Base-by-base conservation (phyloP, 116 monocot species). In the Posidonia oceanica region DNA sequence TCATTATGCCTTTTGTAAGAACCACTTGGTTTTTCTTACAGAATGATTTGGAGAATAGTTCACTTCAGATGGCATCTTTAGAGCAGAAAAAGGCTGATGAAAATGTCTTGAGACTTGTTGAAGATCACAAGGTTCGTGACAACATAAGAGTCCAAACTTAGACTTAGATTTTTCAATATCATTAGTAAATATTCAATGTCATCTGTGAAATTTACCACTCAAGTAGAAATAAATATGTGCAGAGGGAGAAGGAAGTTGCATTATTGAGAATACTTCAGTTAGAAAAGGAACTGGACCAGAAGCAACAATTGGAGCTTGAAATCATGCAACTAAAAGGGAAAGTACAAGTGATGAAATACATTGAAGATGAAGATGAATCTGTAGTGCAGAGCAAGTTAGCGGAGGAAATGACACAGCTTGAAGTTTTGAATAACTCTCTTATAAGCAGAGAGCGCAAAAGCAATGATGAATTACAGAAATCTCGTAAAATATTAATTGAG, bases 381-480 rank as follows among this genome's bases (percentile, higher is more conserved):
- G 72, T 74, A 66, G 77, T 66, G 56, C 72, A 77, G 37, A 80
- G 83, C 36, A 83, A 83, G 63, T 59, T 80, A 54, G 66, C 61
- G 64, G 77, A 80, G 7, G 78, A 80, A 67, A 72, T 85, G 75
- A 69, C 62, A 36, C 67, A 80, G 40, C 69, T 83, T 7, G 78
- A 89, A 59, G 42, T 48, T 61, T 53, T 89, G 64, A 80, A 83
- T 68, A 69, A 66, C 39, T 75, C 69, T 44, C 79, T 89, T 11
- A 54, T 85, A 29, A 68, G 36, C n/a, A 86, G 83, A 67, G 86
- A 89, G 38, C 69, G 86, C 22, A 71, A 58, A 75, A 83, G 81
- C 61, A 89, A 89, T 68, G 81, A 83, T 65, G 83, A 86, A 67
- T 54, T 89, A 57, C 89, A 86, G 57, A 68, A 83, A 70, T 72